Percentiles rank a stretch among this genome's conserved stretches.
These are phyloP conservation scores for Kuraishia ogatae DNA, from an alignment of 805 yeast species.

Conservation along the genomic window DNA sequence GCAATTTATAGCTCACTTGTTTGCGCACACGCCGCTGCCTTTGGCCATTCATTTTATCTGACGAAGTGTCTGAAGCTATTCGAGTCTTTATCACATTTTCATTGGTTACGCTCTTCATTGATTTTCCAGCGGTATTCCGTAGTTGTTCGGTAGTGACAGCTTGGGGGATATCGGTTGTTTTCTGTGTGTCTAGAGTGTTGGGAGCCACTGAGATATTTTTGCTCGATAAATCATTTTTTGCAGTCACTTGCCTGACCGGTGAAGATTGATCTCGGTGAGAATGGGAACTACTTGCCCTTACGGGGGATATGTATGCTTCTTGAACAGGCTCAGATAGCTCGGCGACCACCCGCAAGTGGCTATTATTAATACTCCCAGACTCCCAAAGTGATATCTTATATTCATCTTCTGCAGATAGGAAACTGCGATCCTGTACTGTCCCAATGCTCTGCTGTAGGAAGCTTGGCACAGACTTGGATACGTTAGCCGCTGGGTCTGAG, in stretches of 20 bases:
- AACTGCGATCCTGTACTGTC: not conserved
- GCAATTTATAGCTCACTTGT: constrained; percentile 50
- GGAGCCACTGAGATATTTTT: no score
- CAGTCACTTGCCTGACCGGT: no score
- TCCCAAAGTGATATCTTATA: not conserved
- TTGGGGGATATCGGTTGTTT: no score
- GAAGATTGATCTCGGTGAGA: no score
- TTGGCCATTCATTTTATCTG: constrained; percentile 3
- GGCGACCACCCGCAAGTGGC: not conserved
- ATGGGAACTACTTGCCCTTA: no score
- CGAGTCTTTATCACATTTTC: no score
- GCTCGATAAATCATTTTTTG: no score
- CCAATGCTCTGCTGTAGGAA: not conserved
- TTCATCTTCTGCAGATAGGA: not conserved
- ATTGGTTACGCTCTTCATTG: no score
- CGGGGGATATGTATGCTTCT: not conserved
- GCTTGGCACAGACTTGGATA: no score
- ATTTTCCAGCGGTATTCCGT: no score
- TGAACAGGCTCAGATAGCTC: not conserved
- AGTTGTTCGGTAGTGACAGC: no score
- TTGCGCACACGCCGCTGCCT: not conserved
- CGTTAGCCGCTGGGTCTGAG: not conserved
- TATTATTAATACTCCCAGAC: not conserved
- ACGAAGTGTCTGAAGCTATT: not conserved
- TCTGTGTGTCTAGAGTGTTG: no score